Evolutionary conservation across 805 yeast genomes (phyloP), one percentile per base, ranked within the genome.

Genomic region (Metschnikowia matae): DNA sequence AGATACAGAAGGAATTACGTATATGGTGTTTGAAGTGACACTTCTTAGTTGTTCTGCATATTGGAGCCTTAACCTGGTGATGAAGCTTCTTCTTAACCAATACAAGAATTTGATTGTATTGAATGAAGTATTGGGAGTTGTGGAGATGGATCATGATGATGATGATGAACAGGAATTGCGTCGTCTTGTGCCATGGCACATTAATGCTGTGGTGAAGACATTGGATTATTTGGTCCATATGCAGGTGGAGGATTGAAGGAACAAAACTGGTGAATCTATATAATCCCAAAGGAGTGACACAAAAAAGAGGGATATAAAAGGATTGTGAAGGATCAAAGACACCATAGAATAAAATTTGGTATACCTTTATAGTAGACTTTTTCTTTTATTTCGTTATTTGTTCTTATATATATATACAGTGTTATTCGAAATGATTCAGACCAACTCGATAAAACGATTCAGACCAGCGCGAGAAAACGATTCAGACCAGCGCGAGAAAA

Each of bases 31-130:
- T 53, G 94, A 87, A 58, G 79, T 85, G 6, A 85, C 82, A 55
- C 68, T 87, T 32, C 66, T 87, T 55, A 86, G 90, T 61, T 87
- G 92, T 59, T 89, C 90, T 15, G 80, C 82, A 36, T 81, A 82
- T 38, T 80, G 87, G 65, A 77, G 81, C 49, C 73, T 82, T 1
- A 74, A 73, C 17, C 76, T 74, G 6, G 65, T 87, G 23, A 69
- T 87, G 72, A 79, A 75, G 52, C 73, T 75, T 13, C 61, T 87
- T 2, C 66, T 87, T 54, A 65, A 68, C 21, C 92, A 87, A 52
- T 84, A 80, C 68, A 77, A 84, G 59, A 81, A 81, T 50, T 61
- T 86, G 43, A 77, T 82, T 1, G 68, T 66, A 6, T 62, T 76
- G 54, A 69, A 68, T 45, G 74, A 70, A 45, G 59, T 72, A n/a